Evolutionary conservation across 2,329 filamentous ascomycete genomes (phyloP).

Genomic region (Macrophomina phaseolina): DNA sequence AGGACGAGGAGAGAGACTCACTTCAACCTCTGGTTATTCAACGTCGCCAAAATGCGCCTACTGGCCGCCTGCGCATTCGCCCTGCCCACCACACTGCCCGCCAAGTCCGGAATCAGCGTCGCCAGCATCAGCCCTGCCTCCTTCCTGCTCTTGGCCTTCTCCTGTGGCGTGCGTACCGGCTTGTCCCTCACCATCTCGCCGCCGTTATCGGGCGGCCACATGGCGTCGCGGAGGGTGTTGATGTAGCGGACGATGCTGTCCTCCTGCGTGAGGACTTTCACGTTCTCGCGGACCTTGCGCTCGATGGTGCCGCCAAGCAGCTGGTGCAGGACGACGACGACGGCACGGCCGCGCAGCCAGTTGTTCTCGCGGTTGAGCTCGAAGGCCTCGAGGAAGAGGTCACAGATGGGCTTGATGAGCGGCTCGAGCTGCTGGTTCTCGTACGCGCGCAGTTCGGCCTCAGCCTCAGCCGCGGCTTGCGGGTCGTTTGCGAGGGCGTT

Average conservation of each 20-base stretch:
- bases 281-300: conserved; percentile 87
- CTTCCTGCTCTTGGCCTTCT: conserved; percentile 80
- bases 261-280: conserved; percentile 75
- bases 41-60: conserved; percentile 82
- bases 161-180: conserved; percentile 65
- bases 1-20: conserved; percentile 58
- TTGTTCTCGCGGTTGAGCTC: conserved; percentile 94
- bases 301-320: conserved; percentile 95
- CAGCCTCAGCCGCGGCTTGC: conserved; percentile 72
- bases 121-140: conserved; percentile 90
- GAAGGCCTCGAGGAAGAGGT: conserved; percentile 95
- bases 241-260: conserved; percentile 80
- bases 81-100: conserved; percentile 89
- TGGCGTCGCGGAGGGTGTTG: conserved; percentile 70
- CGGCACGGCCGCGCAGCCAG: conserved; percentile 93
- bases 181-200: conserved; percentile 16
- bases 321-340: conserved; percentile 95
- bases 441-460: conserved; percentile 92
- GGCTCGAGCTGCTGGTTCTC: conserved; percentile 89
- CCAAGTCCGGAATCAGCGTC: conserved; percentile 87
- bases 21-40: conserved; percentile 93
- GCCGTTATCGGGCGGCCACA: conserved; percentile 77
- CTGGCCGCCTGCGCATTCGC: conserved; percentile 91
- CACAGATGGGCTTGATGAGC: conserved; percentile 97
- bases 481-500: conserved; percentile 54